Conservation (phyloP, 345 rosid species). For the Populus simonii region DNA sequence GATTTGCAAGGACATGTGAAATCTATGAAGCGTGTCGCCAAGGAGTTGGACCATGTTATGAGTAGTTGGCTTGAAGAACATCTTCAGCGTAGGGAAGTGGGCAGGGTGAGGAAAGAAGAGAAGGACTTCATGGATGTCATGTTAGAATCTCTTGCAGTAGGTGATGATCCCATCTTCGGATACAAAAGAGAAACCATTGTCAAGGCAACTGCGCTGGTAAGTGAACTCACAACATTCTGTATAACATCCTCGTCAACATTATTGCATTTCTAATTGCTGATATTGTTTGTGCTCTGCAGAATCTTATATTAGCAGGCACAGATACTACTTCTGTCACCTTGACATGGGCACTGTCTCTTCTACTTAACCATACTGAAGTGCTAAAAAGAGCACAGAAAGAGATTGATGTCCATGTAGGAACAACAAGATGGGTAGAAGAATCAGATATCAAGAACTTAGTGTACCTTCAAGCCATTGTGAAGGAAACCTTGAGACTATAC, state of each 20-base stretch:
- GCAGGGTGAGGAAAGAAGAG: conserved; percentile 17
- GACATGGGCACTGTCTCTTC: conserved; percentile 47
- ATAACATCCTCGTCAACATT: too few species aligned
- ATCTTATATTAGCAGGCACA: conserved; percentile 35
- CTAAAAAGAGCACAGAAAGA: conserved; percentile 51
- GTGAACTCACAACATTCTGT: neutral
- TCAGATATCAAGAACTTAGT: conserved; percentile 44
- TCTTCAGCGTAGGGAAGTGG: conserved; percentile 1
- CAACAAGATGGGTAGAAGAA: conserved; percentile 46
- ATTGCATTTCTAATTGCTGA: too few species aligned
- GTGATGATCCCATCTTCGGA: conserved; percentile 29
- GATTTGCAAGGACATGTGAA: conserved; percentile 41
- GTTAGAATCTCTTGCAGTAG: conserved; percentile 37
- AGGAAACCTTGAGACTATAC: conserved; percentile 46
- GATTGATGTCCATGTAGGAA: conserved; percentile 44
- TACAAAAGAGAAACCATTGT: conserved; percentile 42
- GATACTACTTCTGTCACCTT: conserved; percentile 45
- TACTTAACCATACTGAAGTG: conserved; percentile 38
- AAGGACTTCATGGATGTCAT: conserved; percentile 56
- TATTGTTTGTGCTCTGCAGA: neutral
- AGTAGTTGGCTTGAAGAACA: conserved; percentile 57
- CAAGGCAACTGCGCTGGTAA: conserved; percentile 65
- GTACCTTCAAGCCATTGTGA: conserved; percentile 53
- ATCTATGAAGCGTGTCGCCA: conserved; percentile 47
- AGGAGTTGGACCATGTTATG: conserved; percentile 43